phyloP scores from a whole-genome alignment of 192 early-diverging fungal species.

The Coemansia sp. region DNA sequence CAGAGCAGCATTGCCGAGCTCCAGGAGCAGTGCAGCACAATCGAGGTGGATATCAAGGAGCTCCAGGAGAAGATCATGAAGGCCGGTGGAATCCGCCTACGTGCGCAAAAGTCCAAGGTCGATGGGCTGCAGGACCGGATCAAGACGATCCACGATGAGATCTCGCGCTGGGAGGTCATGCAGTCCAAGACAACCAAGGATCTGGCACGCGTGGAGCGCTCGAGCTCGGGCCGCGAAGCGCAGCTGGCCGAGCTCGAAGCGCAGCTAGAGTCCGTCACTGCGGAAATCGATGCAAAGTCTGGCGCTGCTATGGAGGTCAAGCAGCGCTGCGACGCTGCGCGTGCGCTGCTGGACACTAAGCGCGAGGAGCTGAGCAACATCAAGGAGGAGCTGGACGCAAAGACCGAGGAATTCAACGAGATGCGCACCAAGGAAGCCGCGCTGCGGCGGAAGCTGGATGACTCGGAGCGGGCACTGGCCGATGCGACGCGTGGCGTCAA shows the following conservation, averaged over 20 bases:
- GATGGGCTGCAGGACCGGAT: slow-evolving; percentile 77
- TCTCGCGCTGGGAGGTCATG: slow-evolving; percentile 67
- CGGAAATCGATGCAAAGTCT: slow-evolving; percentile 54
- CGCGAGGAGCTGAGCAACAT: slow-evolving; percentile 59
- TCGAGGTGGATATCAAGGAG: slow-evolving; percentile 72
- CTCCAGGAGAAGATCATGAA: slow-evolving; percentile 89
- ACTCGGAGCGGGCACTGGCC: slow-evolving; percentile 52
- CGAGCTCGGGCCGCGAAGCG: slow-evolving; percentile 56
- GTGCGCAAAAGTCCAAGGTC: slow-evolving; percentile 79
- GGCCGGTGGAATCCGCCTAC: slow-evolving; percentile 80
- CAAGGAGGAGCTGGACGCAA: slow-evolving; percentile 63
- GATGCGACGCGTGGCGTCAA: slow-evolving; percentile 49
- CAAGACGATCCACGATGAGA: slow-evolving; percentile 56
- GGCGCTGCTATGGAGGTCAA: slow-evolving; percentile 48
- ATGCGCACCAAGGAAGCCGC: slow-evolving; percentile 64
- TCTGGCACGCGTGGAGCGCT: slow-evolving; percentile 59
- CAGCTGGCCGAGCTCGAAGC: slow-evolving; percentile 62
- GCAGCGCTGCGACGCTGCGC: slow-evolving; percentile 37
- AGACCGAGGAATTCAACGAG: slow-evolving; percentile 57
- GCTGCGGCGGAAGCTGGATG: slow-evolving; percentile 63
- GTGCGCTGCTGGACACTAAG: slow-evolving; percentile 55
- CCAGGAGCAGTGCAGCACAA: slow-evolving; percentile 52
- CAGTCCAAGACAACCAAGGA: slow-evolving; percentile 73
- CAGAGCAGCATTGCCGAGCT: slow-evolving; percentile 45
- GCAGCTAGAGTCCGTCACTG: slow-evolving; percentile 58